Conservation (phyloP, 305 asterid species). For the Vinca major region DNA sequence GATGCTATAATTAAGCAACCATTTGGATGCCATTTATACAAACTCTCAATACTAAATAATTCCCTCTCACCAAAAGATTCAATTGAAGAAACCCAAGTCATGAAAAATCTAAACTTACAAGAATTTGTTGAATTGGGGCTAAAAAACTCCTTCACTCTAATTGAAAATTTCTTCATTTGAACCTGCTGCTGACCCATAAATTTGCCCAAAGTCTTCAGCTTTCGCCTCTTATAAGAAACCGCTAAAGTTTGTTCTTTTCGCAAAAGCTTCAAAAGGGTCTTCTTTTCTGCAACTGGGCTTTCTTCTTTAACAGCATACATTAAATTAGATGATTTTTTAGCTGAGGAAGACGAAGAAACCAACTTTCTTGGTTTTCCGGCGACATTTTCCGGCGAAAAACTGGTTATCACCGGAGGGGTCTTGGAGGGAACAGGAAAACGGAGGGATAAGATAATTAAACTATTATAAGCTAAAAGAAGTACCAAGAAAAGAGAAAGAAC, state of each 20-base stretch:
- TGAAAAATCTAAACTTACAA: conserved; percentile 61
- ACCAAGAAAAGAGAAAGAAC: conserved; percentile 39
- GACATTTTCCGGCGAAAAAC: conserved; percentile 32
- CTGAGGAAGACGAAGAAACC: conserved; percentile 25
- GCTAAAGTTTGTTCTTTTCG: conserved; percentile 34
- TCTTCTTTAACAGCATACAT: conserved; percentile 29
- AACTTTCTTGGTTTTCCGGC: conserved; percentile 36
- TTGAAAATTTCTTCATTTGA: conserved; percentile 30
- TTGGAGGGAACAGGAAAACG: conserved; percentile 39
- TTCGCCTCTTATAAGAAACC: conserved; percentile 22
- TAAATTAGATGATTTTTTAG: conserved; percentile 23
- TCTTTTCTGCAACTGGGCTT: conserved; percentile 20
- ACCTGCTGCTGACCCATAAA: conserved; percentile 21
- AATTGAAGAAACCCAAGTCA: conserved; percentile 80
- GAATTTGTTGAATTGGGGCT: conserved; percentile 21
- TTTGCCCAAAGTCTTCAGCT: conserved; percentile 25
- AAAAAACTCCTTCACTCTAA: conserved; percentile 50
- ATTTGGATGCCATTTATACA: conserved; percentile 59
- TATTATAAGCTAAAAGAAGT: conserved; percentile 54
- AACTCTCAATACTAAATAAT: conserved; percentile 35
- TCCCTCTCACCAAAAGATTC: conserved; percentile 58
- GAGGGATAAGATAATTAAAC: conserved; percentile 45
- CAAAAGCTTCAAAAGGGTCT: conserved; percentile 20
- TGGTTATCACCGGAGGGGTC: conserved; percentile 25
- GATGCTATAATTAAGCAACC: conserved; percentile 66